Evolutionary conservation across 129 eudicot species (phyloP), one percentile per base, ranked within the genome.

Genomic region (Flaveria bidentis): DNA sequence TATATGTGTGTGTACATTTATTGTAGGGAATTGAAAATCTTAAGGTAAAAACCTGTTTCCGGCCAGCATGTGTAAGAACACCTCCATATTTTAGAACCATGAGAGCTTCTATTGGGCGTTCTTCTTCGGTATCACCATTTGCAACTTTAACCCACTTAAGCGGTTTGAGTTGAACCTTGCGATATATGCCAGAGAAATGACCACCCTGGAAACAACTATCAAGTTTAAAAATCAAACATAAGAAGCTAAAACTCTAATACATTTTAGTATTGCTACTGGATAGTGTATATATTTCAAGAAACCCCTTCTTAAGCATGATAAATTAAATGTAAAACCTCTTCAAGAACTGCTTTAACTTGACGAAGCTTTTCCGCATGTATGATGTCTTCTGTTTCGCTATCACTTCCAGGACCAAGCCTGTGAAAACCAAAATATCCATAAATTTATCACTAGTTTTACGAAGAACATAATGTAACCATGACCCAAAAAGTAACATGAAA

Each of bases 11-110:
- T 9, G 12, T 22, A 1, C 55, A 16, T 67, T 15, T 47, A 49
- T 47, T 18, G 26, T 28, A 71, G 46, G 33, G 57, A 47, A 71
- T 14, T 49, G 26, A 70, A 33, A 36, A 63, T 68, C 13, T 28
- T 5, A 75, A 28, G 53, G 41, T 46, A 41, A 58, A 65, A 20
- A 94, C 99, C 99, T 94, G 99, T 73, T 91, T 95, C 58, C 99
- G 88, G 65, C 99, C 99, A 71, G 99, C 99, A 86, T 95, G 99
- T 56, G 99, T 95, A 72, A 95, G 95, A 77, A 89, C 97, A 45
- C 99, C 99, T 25, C 99, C 97, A 80, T 95, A 95, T 85, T 95
- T 95, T 3, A 95, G 88, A 85, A 95, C 91, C 99, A 95, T 95
- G 74, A 95, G 85, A 2, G 99, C 99, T 86, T 95, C 99, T 49